phyloP scores from a whole-genome alignment of 352 stramenopile species.

The Globisporangium barbulae region DNA sequence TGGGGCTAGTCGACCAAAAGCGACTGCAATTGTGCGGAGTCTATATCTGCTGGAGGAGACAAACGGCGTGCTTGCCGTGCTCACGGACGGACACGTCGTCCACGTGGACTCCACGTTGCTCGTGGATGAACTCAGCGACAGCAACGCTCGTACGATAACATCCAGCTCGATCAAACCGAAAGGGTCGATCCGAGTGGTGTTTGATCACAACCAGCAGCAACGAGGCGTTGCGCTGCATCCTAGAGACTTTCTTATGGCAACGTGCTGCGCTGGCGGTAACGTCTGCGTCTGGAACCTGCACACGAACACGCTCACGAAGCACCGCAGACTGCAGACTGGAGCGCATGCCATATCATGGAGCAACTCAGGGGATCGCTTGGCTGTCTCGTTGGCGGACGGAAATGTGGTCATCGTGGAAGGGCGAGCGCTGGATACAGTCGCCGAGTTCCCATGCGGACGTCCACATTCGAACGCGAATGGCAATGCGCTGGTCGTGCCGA shows the following conservation, averaged over 20 bases:
- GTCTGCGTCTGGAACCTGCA: conserved; percentile 44
- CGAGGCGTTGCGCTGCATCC: conserved; percentile 38
- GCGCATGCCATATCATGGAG: conserved; percentile 41
- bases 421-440: conserved; percentile 16
- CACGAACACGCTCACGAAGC: conserved; percentile 24
- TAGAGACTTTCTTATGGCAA: conserved; percentile 31
- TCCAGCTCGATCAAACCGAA: background rate
- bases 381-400: conserved; percentile 39
- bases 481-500: conserved; percentile 20
- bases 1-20: too few species aligned
- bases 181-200: conserved; percentile 13
- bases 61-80: conserved; percentile 22
- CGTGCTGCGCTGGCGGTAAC: conserved; percentile 32
- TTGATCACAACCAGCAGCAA: conserved; percentile 27
- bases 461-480: background rate
- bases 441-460: conserved; percentile 23
- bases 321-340: conserved; percentile 17
- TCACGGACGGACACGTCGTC: conserved; percentile 17
- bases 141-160: background rate
- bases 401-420: conserved; percentile 40
- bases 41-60: conserved; percentile 23
- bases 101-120: conserved; percentile 18
- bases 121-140: background rate
- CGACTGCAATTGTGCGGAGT: conserved; percentile 5
- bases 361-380: conserved; percentile 27